phyloP scores from a whole-genome alignment of 306 rosid genomes.

The Cicer arietinum region DNA sequence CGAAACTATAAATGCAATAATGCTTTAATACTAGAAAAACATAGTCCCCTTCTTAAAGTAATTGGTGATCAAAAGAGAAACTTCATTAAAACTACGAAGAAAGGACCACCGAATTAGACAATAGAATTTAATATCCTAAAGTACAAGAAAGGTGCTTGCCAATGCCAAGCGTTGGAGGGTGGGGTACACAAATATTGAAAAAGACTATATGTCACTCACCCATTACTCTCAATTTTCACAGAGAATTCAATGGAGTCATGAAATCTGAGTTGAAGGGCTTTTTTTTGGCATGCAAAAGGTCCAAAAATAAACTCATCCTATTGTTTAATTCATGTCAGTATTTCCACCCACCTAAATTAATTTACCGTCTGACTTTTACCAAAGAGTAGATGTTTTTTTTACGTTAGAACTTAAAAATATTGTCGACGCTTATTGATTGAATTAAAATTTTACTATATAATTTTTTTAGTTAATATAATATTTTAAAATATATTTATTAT shows the following conservation, averaged over 20 bases:
- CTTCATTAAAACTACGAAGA: too few species aligned
- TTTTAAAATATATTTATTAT: too few species aligned
- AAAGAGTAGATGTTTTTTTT: too few species aligned
- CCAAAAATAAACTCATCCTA: conserved; percentile 38
- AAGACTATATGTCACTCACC: background rate
- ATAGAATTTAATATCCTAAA: conserved; percentile 10
- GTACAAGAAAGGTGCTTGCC: conserved; percentile 4
- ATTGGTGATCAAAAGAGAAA: too few species aligned
- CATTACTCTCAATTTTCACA: background rate
- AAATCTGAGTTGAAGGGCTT: conserved; percentile 23
- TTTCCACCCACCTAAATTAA: conserved; percentile 25
- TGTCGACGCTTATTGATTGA: too few species aligned
- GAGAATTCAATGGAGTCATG: conserved; percentile 39
- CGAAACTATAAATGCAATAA: too few species aligned
- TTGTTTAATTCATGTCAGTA: conserved; percentile 31
- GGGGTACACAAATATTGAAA: conserved; percentile 39
- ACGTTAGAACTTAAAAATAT: too few species aligned
- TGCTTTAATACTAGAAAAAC: too few species aligned
- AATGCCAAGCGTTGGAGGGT: background rate
- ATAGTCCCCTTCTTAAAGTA: too few species aligned
- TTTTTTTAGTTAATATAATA: too few species aligned
- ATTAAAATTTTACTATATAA: too few species aligned
- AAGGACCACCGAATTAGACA: conserved; percentile 26
- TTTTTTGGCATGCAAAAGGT: conserved; percentile 30
- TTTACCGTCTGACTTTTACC: background rate